phyloP scores from a whole-genome alignment of 805 yeast genomes.

The Yarrowia keelungensis region DNA sequence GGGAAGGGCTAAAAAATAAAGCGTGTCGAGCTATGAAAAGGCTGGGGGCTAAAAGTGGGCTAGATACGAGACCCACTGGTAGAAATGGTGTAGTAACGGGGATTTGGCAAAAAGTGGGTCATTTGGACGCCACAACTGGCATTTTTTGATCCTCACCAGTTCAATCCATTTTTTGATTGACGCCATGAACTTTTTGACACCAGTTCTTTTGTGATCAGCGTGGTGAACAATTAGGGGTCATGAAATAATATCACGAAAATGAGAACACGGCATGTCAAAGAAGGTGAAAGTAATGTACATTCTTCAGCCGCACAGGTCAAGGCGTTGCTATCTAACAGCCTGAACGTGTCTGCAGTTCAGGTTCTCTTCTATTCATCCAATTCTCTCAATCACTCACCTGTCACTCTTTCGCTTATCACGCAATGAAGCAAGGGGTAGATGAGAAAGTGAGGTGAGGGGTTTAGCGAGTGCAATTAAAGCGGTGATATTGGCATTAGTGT shows the following conservation, averaged over 20 bases:
- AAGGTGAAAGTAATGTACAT: neutral
- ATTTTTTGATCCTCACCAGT: too few species aligned
- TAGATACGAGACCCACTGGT: neutral
- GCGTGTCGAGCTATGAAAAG: neutral
- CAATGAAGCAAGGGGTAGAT: constrained; percentile 5
- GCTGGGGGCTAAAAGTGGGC: neutral
- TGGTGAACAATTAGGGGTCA: neutral
- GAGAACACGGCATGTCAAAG: too few species aligned
- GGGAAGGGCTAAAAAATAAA: constrained; percentile 10
- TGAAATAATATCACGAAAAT: too few species aligned
- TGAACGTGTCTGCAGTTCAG: too few species aligned
- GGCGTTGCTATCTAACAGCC: neutral
- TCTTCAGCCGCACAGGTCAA: constrained; percentile 1
- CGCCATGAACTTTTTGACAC: too few species aligned
- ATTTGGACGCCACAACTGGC: too few species aligned
- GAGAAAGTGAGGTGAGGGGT: neutral
- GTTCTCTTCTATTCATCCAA: too few species aligned
- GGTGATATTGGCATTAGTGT: too few species aligned
- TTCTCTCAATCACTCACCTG: neutral
- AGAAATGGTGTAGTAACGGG: neutral
- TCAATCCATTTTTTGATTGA: too few species aligned
- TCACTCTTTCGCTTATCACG: neutral
- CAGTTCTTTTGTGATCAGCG: neutral
- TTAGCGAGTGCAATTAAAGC: neutral
- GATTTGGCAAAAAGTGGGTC: too few species aligned